Evolutionary conservation across 257 asterid genomes (phyloP).

Genomic region (Nicotiana benthamiana): DNA sequence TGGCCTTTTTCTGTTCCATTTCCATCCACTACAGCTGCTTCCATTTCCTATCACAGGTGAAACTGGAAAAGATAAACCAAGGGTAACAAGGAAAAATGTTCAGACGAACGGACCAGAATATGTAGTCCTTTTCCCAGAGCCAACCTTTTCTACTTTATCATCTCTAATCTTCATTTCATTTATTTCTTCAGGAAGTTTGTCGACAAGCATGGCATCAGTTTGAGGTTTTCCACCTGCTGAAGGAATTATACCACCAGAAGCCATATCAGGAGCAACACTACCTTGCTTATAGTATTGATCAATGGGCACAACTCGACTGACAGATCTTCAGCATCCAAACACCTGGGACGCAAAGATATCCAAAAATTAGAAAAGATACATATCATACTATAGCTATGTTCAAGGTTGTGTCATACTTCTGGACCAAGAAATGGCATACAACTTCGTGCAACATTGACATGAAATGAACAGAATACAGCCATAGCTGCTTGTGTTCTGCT

Average conservation of each 20-base stretch:
- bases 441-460: background rate
- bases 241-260: conserved; percentile 38
- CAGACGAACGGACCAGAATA: background rate
- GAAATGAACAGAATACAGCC: conserved; percentile 2
- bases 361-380: background rate
- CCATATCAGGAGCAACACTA: conserved; percentile 24
- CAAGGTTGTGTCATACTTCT: background rate
- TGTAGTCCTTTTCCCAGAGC: background rate
- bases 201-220: conserved; percentile 58
- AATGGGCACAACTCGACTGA: background rate
- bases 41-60: conserved; percentile 58
- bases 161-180: conserved; percentile 76
- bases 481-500: background rate
- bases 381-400: background rate
- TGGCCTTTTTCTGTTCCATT: conserved; percentile 95
- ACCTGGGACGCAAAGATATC: conserved; percentile 5
- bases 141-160: conserved; percentile 71
- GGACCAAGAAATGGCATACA: background rate
- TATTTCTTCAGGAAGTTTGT: conserved; percentile 65
- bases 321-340: conserved; percentile 11
- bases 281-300: conserved; percentile 1
- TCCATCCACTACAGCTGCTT: conserved; percentile 80
- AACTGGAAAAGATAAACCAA: background rate
- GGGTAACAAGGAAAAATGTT: background rate
- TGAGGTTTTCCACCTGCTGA: conserved; percentile 38